Evolutionary conservation across 192 early-diverging fungal species (phyloP).

Genomic region (Backusella parvicylindrica): DNA sequence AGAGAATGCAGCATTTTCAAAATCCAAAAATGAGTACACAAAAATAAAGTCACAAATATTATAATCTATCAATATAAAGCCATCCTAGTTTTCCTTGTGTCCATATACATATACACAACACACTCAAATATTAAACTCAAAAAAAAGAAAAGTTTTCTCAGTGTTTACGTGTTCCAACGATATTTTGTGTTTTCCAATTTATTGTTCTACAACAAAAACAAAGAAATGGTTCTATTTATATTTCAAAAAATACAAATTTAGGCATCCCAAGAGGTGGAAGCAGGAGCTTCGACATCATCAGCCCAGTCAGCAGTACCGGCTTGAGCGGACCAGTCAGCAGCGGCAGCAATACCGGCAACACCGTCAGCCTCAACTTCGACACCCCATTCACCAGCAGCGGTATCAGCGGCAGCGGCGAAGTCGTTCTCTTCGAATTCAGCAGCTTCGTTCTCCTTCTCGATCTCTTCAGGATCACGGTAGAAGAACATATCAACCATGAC

Average conservation of each 20-base stretch:
- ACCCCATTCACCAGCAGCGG: slow-evolving; percentile 63
- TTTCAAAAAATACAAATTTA: background rate
- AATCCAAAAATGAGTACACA: no score
- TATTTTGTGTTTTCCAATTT: background rate
- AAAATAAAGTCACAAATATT: no score
- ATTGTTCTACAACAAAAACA: background rate
- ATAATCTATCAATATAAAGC: no score
- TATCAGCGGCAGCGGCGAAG: slow-evolving; percentile 35
- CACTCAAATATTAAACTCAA: background rate
- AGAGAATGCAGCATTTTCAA: no score
- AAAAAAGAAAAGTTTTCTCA: background rate
- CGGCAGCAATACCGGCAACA: slow-evolving; percentile 36
- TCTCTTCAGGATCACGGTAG: slow-evolving; percentile 98
- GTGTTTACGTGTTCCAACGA: slow-evolving; percentile 4
- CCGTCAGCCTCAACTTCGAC: slow-evolving; percentile 44
- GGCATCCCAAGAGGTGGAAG: slow-evolving; percentile 22
- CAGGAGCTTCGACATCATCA: slow-evolving; percentile 26
- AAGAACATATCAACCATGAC: slow-evolving; percentile 99
- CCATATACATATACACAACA: no score
- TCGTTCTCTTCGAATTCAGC: slow-evolving; percentile 39
- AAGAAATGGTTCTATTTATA: no score
- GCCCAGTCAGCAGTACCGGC: slow-evolving; percentile 23
- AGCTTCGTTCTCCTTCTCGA: slow-evolving; percentile 83
- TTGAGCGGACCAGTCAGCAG: slow-evolving; percentile 37
- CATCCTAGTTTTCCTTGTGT: no score